A percentile compares a stretch with the other conserved stretches of the same genome.
phyloP scores from a whole-genome alignment of 1,139 yeast genomes.

The Yarrowia galli region DNA sequence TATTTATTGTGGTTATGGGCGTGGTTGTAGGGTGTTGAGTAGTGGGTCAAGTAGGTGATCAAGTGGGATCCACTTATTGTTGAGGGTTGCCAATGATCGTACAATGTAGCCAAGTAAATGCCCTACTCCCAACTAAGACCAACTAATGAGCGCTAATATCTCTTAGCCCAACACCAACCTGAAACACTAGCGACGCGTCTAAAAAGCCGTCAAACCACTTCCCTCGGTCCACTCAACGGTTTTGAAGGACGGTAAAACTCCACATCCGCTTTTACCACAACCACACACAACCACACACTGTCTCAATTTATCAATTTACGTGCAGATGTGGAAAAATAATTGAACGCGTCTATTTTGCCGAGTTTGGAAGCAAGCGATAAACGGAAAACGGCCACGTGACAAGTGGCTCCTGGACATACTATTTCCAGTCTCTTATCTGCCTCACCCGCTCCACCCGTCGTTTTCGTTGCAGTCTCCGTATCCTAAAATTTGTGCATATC shows the following conservation, averaged over 20 bases:
- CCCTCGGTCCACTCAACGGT: too few relatives aligned
- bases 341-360: not conserved
- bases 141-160: too few relatives aligned
- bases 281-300: not conserved
- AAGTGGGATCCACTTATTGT: not conserved
- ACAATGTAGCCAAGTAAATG: too few relatives aligned
- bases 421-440: not conserved
- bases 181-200: too few relatives aligned
- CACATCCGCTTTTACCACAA: not conserved
- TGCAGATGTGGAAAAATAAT: not conserved
- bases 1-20: not conserved
- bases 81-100: too few relatives aligned
- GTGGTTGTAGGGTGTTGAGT: too few relatives aligned
- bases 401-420: not conserved
- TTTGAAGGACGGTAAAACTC: not conserved
- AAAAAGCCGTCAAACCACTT: not conserved
- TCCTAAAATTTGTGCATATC: constrained; percentile 21
- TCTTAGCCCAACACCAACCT: too few relatives aligned
- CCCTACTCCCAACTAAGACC: too few relatives aligned
- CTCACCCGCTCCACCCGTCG: not conserved
- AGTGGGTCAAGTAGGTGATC: not conserved
- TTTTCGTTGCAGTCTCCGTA: not conserved
- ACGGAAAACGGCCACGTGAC: not conserved
- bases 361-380: not conserved
- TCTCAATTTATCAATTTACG: constrained; percentile 5